phyloP scores from a whole-genome alignment of 495 filamentous ascomycete genomes.

The Penicillium verhagenii region DNA sequence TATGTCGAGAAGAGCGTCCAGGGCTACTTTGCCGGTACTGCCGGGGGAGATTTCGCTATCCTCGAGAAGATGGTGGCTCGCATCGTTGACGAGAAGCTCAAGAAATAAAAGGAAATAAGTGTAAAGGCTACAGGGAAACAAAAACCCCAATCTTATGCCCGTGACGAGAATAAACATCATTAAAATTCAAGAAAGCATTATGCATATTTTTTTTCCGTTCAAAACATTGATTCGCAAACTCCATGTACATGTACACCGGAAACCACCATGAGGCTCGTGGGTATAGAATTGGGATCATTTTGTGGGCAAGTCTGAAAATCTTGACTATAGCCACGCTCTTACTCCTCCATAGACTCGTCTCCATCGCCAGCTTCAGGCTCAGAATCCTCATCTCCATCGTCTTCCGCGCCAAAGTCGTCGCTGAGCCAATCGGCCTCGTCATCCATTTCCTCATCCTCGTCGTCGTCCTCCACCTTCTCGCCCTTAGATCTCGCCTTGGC shows the following conservation, averaged over 20 bases:
- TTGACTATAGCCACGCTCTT: constrained; percentile 1
- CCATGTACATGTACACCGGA: constrained; percentile 23
- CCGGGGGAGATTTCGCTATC: constrained; percentile 57
- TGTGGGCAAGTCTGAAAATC: not conserved
- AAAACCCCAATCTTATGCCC: constrained; percentile 10
- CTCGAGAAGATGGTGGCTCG: constrained; percentile 82
- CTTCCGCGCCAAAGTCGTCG: constrained; percentile 55
- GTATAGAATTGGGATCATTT: constrained; percentile 19
- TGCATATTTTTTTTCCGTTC: constrained; percentile 13
- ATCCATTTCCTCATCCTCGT: constrained; percentile 59
- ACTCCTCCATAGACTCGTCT: constrained; percentile 44
- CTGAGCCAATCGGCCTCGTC: constrained; percentile 57
- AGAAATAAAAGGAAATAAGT: constrained; percentile 32
- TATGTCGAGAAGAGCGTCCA: constrained; percentile 93
- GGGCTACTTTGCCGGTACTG: constrained; percentile 53
- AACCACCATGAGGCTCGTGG: constrained; percentile 18
- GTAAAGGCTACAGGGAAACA: too few species aligned
- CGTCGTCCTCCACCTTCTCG: constrained; percentile 46
- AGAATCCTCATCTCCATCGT: constrained; percentile 40
- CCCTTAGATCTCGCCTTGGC: constrained; percentile 45
- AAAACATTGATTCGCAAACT: constrained; percentile 13
- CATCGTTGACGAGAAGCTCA: constrained; percentile 72
- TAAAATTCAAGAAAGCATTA: constrained; percentile 14
- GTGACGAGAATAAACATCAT: constrained; percentile 13
- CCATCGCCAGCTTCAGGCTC: not conserved